Conservation (phyloP, 2,329 filamentous ascomycete species). For the Arthrobotrys pseudoclavata region DNA sequence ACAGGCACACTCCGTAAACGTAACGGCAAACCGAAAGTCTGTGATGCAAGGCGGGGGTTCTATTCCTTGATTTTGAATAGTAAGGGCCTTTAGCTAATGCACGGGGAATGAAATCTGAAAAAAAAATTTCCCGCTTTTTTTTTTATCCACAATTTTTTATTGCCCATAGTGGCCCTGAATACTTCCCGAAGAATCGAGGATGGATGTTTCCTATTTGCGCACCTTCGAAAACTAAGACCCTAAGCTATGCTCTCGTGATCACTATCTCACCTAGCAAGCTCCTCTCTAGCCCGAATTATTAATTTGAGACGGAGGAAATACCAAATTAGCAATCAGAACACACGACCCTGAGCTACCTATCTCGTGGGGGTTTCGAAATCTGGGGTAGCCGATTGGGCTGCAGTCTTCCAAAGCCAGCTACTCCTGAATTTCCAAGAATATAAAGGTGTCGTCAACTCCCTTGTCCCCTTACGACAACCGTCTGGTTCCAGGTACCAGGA, state of each 20-base stretch:
- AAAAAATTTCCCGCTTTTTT: slow-evolving; percentile 30
- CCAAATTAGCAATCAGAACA: slow-evolving; percentile 46
- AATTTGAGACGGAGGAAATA: slow-evolving; percentile 25
- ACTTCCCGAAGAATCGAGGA: slow-evolving; percentile 38
- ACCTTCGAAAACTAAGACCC: slow-evolving; percentile 18
- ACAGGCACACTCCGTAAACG: slow-evolving; percentile 48
- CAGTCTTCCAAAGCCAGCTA: slow-evolving; percentile 1
- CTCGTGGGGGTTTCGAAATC: slow-evolving; percentile 55
- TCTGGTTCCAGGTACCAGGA: slow-evolving; percentile 50
- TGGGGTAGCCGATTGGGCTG: slow-evolving; percentile 49
- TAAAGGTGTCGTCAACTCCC: slow-evolving; percentile 51
- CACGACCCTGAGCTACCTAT: slow-evolving; percentile 34
- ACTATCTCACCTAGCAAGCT: slow-evolving; percentile 29
- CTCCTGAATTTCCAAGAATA: slow-evolving; percentile 25
- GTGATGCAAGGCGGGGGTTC: slow-evolving; percentile 47
- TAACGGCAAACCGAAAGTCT: slow-evolving; percentile 52
- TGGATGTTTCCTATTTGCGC: slow-evolving; percentile 28
- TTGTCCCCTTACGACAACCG: slow-evolving; percentile 36
- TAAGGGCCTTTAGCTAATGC: slow-evolving; percentile 38
- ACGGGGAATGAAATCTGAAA: slow-evolving; percentile 5
- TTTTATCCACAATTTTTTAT: slow-evolving; percentile 18
- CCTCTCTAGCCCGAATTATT: slow-evolving; percentile 20
- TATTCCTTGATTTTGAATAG: slow-evolving; percentile 42
- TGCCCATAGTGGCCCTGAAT: background rate
- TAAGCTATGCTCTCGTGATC: slow-evolving; percentile 49